Evolutionary conservation across 2,329 filamentous ascomycete species (phyloP).

Genomic region (Calonectria hawksworthii): DNA sequence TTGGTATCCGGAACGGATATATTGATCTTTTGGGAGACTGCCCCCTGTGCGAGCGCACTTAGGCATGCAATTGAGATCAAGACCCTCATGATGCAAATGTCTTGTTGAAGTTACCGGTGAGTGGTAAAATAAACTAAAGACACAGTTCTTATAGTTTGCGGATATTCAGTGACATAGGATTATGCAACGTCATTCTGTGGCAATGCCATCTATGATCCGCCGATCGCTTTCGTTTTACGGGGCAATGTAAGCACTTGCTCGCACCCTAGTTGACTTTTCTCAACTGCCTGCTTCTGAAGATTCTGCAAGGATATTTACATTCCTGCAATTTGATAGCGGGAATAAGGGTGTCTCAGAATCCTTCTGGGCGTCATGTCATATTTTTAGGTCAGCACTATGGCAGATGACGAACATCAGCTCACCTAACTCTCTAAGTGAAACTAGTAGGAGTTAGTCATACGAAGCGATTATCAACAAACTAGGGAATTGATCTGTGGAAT

Average conservation of each 20-base stretch:
- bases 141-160: not conserved
- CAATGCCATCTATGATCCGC: not conserved
- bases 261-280: not conserved
- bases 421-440: not conserved
- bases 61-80: not conserved
- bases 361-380: not conserved
- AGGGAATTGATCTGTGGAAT: not conserved
- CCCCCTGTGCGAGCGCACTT: not conserved
- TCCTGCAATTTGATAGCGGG: not conserved
- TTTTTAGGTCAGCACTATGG: not conserved
- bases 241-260: not conserved
- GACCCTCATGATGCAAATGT: constrained; percentile 52
- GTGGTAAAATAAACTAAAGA: not conserved
- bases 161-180: not conserved
- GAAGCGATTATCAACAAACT: not conserved
- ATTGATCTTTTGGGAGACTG: not conserved
- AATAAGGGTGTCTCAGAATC: not conserved
- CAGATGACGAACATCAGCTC: not conserved
- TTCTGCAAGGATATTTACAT: not conserved
- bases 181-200: not conserved
- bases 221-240: not conserved
- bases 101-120: not conserved
- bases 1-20: not conserved
- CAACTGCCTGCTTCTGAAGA: not conserved
- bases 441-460: not conserved